These are phyloP conservation scores for Marchantia paleacea DNA, from an alignment of 225 moss, liverwort and hornwort species.

Conservation along the genomic window DNA sequence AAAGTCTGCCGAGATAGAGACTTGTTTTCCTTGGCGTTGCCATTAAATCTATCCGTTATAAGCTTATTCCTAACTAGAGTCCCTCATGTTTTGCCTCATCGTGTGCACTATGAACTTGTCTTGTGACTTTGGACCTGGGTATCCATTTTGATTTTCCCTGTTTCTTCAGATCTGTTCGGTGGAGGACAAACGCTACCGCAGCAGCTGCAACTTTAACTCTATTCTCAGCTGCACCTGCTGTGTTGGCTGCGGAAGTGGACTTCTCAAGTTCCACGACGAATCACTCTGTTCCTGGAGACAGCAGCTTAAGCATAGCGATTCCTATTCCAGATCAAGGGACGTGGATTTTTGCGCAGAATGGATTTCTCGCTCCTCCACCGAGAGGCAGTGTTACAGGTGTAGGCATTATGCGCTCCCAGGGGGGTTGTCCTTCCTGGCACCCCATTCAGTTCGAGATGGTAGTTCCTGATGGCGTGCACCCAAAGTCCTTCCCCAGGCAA, in stretches of 20 bases:
- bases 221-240: slow-evolving; percentile 29
- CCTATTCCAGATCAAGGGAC: slow-evolving; percentile 51
- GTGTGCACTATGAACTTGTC: too few relatives aligned
- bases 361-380: slow-evolving; percentile 49
- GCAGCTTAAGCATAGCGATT: slow-evolving; percentile 50
- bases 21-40: too few relatives aligned
- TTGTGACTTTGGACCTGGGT: background rate
- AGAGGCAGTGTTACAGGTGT: slow-evolving; percentile 16
- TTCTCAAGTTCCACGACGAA: slow-evolving; percentile 1
- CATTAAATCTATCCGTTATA: too few relatives aligned
- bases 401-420: slow-evolving; percentile 5
- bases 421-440: slow-evolving; percentile 53
- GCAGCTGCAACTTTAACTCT: slow-evolving; percentile 40
- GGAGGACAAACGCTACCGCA: slow-evolving; percentile 31
- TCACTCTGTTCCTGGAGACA: slow-evolving; percentile 29
- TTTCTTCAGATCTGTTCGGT: slow-evolving; percentile 23
- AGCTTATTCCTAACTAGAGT: background rate
- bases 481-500: slow-evolving; percentile 38
- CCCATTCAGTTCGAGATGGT: slow-evolving; percentile 51
- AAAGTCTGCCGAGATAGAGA: too few relatives aligned
- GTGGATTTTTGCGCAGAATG: slow-evolving; percentile 40
- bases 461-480: slow-evolving; percentile 46
- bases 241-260: slow-evolving; percentile 35
- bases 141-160: too few relatives aligned
- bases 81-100: background rate